Evolutionary conservation across 2,329 filamentous ascomycete species (phyloP), one percentile per base, ranked within the genome.

Genomic region (Aspergillus oerlinghausenensis): DNA sequence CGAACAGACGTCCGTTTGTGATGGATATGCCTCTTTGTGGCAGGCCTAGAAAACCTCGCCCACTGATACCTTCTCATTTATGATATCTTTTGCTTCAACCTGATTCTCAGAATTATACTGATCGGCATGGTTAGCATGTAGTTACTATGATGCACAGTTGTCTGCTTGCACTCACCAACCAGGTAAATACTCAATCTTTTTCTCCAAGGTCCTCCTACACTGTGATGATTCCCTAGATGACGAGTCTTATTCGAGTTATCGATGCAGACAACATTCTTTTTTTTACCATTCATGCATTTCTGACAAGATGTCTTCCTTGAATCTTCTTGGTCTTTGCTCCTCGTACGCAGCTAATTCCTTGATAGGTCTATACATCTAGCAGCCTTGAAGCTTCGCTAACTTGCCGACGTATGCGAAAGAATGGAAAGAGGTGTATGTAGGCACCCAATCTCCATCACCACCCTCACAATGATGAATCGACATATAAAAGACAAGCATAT

Each of bases 21-120:
- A 92, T 81, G 89, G 92, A 86, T 84, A 88, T 85, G 90, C 91
- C 90, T 57, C 71, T 84, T 89, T 90, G 90, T 78, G 91, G 90
- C 91, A 96, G 91, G 92, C 92, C 90, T 96, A 95, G 91, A 95
- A 96, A 96, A 96, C 92, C 92, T 96, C 86, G 91, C 90, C 92
- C 89, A 93, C 92, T 96, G 92, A 96, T 79, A 71, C 60, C 55
- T 51, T 29, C 48, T 54, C 60, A 65, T 55, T 55, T 50, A 55
- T 51, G 17, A 60, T 52, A 56, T 54, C 56, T 66, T 63, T 54
- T 55, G 57, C 59, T 66, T 60, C 61, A 57, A 42, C 48, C 55
- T 49, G 14, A 42, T 60, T 61, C 59, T 57, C 58, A 62, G 61
- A 60, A 62, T 58, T 61, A 63, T 63, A 64, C 70, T 72, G 65